Evolutionary conservation across 1,284 basidiomycete species (phyloP), one percentile per base, ranked within the genome.

Genomic region (Tilletia caries): DNA sequence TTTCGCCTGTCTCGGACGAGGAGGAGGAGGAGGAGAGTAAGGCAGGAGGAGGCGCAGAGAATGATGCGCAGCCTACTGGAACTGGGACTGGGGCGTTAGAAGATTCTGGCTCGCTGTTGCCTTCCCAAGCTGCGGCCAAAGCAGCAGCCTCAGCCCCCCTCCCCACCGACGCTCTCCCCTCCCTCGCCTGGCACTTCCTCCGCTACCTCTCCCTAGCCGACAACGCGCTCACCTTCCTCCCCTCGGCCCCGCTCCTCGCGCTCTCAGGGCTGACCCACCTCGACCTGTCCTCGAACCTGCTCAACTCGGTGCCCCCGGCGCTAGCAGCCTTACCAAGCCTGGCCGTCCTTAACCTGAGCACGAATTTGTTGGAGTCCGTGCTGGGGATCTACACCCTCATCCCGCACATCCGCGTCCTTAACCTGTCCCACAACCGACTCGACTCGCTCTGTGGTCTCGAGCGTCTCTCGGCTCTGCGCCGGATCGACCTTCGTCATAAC

Each of bases 281-380:
- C 64, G 85, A 85, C 74, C 75, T 85, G 15, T 84, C 83, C 1
- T 81, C 79, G 3, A 85, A 85, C 70, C 74, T 85, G 13, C 79
- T 85, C 69, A 84, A 83, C 54, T 71, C 82, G 1, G 82, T 85
- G 20, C 93, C 93, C 0, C 85, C 90, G 2, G 89, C 90, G 15
- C 87, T 98, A 23, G 88, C 89, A 4, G 81, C 86, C 0, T 87
- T 97, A 8, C 89, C 90, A 77, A 90, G 89, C 71, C 91, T 98
- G 64, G 85, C 88, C 58, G 92, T 91, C 37, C 90, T 98, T 78
- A 95, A 96, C 84, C 88, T 98, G 23, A 88, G 91, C 20, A 91
- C 94, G 84, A 98, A 98, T 85, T 91, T 98, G 88, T 94, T 98
- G 75, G 93, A 95, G 78, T 95, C 94, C 5, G 91, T 97, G 20